These are phyloP conservation scores for Alternaria postmessia DNA, from an alignment of 2,329 filamentous ascomycete species.

Conservation along the genomic window DNA sequence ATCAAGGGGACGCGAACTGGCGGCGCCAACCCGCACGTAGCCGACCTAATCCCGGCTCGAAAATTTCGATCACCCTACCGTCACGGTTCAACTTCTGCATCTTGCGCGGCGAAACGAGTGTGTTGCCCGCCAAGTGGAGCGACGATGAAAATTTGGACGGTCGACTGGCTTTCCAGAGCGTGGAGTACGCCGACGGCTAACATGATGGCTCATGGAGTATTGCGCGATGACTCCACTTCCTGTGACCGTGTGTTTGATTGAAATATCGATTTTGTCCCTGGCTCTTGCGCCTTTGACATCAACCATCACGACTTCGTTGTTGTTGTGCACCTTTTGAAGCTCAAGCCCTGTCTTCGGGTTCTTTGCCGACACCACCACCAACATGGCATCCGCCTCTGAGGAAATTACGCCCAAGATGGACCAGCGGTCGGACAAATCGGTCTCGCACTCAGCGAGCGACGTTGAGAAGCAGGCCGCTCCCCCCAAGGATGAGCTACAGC, in stretches of 20 bases:
- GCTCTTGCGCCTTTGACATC: constrained; percentile 23
- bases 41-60: constrained; percentile 32
- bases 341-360: constrained; percentile 21
- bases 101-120: constrained; percentile 24
- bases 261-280: constrained; percentile 32
- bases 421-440: constrained; percentile 42
- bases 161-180: constrained; percentile 34
- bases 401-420: constrained; percentile 40
- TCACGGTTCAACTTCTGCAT: constrained; percentile 29
- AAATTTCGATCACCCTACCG: constrained; percentile 35
- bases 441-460: constrained; percentile 40
- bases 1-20: constrained; percentile 18
- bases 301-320: constrained; percentile 24
- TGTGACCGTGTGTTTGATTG: constrained; percentile 21
- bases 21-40: constrained; percentile 31
- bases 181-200: constrained; percentile 38
- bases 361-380: constrained; percentile 15
- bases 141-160: constrained; percentile 43
- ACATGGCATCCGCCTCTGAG: constrained; percentile 36
- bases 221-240: constrained; percentile 30
- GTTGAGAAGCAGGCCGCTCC: constrained; percentile 47
- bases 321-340: constrained; percentile 14
- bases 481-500: constrained; percentile 40
- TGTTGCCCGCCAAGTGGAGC: constrained; percentile 40
- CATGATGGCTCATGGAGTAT: constrained; percentile 23